Evolutionary conservation across 768 basidiomycete genomes (phyloP).

Genomic region (Termitomyces sp.): DNA sequence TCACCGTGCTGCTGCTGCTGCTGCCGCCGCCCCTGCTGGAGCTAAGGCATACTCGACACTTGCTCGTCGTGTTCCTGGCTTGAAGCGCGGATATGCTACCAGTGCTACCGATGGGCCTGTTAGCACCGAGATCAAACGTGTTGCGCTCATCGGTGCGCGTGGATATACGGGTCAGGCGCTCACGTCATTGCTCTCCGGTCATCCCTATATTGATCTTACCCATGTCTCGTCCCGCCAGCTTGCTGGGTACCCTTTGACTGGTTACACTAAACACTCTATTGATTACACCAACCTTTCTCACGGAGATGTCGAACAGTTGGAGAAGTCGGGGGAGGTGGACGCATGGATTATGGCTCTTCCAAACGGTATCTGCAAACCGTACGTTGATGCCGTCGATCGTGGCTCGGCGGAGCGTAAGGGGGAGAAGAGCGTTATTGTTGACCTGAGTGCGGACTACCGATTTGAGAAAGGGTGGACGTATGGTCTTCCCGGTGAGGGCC

Average conservation of each 20-base stretch:
- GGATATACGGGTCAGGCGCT: slow-evolving; percentile 95
- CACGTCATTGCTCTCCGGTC: slow-evolving; percentile 78
- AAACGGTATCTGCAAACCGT: slow-evolving; percentile 96
- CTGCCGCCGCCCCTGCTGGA: slow-evolving; percentile 27
- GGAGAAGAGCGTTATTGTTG: slow-evolving; percentile 75
- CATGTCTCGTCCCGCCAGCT: slow-evolving; percentile 97
- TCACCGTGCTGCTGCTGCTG: slow-evolving; percentile 28
- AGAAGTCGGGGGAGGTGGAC: slow-evolving; percentile 85
- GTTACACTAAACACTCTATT: slow-evolving; percentile 72
- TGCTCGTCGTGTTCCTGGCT: slow-evolving; percentile 42
- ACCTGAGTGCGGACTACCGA: slow-evolving; percentile 91
- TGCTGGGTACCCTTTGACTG: slow-evolving; percentile 71
- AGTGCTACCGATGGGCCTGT: slow-evolving; percentile 32
- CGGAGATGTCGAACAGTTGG: slow-evolving; percentile 82
- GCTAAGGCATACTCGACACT: slow-evolving; percentile 55
- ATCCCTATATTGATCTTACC: slow-evolving; percentile 85
- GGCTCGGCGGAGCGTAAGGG: slow-evolving; percentile 53
- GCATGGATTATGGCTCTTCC: slow-evolving; percentile 99
- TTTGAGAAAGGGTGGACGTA: slow-evolving; percentile 97
- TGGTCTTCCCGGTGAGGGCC: slow-evolving; percentile 92
- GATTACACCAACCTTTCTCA: slow-evolving; percentile 76
- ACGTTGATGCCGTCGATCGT: slow-evolving; percentile 89
- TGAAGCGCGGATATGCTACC: slow-evolving; percentile 78
- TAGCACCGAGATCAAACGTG: slow-evolving; percentile 68
- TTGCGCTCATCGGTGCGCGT: slow-evolving; percentile 94